phyloP scores from a whole-genome alignment of 2,329 filamentous ascomycete species.

The Alternaria solani region DNA sequence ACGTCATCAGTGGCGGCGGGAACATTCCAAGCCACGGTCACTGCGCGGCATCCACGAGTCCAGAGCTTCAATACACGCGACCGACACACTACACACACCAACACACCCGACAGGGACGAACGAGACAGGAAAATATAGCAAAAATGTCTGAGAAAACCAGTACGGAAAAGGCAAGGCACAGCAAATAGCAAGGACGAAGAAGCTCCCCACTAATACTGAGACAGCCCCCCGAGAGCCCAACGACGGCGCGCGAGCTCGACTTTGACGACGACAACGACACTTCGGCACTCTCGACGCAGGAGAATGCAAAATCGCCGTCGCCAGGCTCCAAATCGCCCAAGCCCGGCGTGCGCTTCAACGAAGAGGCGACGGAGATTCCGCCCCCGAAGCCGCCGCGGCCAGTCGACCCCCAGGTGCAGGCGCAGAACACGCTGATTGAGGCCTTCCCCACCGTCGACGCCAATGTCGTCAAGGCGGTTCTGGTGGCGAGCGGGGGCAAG shows the following conservation, averaged over 20 bases:
- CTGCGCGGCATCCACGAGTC: slow-evolving; percentile 14
- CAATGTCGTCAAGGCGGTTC: slow-evolving; percentile 83
- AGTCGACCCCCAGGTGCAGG: slow-evolving; percentile 80
- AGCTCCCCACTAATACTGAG: slow-evolving; percentile 7
- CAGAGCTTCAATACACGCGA: slow-evolving; percentile 7
- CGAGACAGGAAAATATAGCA: background rate
- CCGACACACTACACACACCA: background rate
- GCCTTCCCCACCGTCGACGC: slow-evolving; percentile 88
- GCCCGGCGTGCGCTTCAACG: slow-evolving; percentile 58
- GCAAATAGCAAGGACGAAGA: background rate
- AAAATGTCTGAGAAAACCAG: slow-evolving; percentile 32
- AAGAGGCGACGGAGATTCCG: slow-evolving; percentile 63
- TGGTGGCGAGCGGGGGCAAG: slow-evolving; percentile 83
- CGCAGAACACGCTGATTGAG: slow-evolving; percentile 87
- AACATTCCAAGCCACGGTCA: slow-evolving; percentile 19
- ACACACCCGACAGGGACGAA: background rate
- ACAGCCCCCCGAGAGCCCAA: slow-evolving; percentile 49
- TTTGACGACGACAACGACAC: slow-evolving; percentile 65
- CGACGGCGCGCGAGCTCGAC: slow-evolving; percentile 64
- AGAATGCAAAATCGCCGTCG: slow-evolving; percentile 43
- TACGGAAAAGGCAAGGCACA: slow-evolving; percentile 21
- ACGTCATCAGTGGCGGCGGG: slow-evolving; percentile 25
- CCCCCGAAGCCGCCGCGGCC: slow-evolving; percentile 83
- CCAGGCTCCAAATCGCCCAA: slow-evolving; percentile 52
- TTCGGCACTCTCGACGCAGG: slow-evolving; percentile 37